These are phyloP conservation scores for Onygena corvina DNA, from an alignment of 2,329 filamentous ascomycete species.

Conservation along the genomic window DNA sequence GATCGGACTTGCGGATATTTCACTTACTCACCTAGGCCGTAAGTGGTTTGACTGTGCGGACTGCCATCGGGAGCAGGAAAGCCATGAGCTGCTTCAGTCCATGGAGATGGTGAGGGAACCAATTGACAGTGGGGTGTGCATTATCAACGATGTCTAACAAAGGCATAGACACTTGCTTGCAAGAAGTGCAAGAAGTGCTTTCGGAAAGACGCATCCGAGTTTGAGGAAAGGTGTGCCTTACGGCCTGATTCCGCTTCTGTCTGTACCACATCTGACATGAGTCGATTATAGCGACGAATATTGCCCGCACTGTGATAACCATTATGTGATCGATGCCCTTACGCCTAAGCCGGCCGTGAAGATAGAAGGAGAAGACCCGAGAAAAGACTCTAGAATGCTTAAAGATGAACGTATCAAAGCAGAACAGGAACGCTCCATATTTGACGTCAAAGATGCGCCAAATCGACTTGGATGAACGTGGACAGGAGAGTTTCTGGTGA, in stretches of 20 bases:
- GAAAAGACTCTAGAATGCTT: constrained; percentile 57
- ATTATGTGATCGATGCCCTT: constrained; percentile 83
- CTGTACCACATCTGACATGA: not conserved
- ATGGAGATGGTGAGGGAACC: constrained; percentile 59
- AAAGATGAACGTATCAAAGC: constrained; percentile 69
- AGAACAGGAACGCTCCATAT: constrained; percentile 53
- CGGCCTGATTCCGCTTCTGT: not conserved
- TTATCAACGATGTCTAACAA: not conserved
- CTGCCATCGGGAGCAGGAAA: constrained; percentile 74
- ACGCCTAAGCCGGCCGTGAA: constrained; percentile 72
- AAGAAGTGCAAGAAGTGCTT: constrained; percentile 99
- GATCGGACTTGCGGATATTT: not conserved
- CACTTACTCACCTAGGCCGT: constrained; percentile 39
- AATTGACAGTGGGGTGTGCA: not conserved
- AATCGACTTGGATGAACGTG: constrained; percentile 56
- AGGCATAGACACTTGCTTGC: constrained; percentile 60
- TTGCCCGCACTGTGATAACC: constrained; percentile 98
- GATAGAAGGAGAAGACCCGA: constrained; percentile 80
- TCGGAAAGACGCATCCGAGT: constrained; percentile 81
- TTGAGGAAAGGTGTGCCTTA: constrained; percentile 58
- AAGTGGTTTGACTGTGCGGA: constrained; percentile 99
- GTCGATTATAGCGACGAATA: constrained; percentile 63
- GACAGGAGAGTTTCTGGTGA: not conserved
- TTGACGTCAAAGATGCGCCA: constrained; percentile 62
- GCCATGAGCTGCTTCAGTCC: constrained; percentile 61